Evolutionary conservation across 768 basidiomycete species (phyloP).

Genomic region (Mycena maculata): DNA sequence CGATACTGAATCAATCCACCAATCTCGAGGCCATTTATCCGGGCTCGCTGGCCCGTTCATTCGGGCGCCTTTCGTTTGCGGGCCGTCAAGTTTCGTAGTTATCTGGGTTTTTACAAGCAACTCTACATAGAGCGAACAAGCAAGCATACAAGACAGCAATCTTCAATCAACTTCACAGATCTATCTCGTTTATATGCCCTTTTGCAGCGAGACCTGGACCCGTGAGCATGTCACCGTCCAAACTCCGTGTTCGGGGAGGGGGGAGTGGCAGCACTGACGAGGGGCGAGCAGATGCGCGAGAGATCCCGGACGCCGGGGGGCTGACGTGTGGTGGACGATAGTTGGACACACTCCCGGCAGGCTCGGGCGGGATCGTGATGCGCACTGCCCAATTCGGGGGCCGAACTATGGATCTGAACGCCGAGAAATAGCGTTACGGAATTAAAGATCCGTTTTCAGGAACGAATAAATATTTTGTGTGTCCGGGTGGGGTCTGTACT

Average conservation of each 20-base stretch:
- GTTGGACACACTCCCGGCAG: not conserved
- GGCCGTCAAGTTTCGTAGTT: no score
- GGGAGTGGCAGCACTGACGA: no score
- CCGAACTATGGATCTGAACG: not conserved
- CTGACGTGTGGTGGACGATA: slow-evolving; percentile 1
- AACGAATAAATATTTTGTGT: not conserved
- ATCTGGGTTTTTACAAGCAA: slow-evolving; percentile 3
- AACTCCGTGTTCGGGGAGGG: slow-evolving; percentile 17
- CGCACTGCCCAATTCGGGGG: not conserved
- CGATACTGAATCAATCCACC: no score
- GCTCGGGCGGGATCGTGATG: not conserved
- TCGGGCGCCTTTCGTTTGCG: no score
- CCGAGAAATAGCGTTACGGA: not conserved
- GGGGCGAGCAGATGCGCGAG: not conserved
- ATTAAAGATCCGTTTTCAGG: not conserved
- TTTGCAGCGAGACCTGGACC: slow-evolving; percentile 10
- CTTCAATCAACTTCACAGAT: slow-evolving; percentile 13
- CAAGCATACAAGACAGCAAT: slow-evolving; percentile 22
- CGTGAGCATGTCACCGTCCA: slow-evolving; percentile 27
- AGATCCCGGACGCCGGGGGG: not conserved
- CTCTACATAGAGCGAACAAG: slow-evolving; percentile 5
- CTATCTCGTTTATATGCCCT: slow-evolving; percentile 26
- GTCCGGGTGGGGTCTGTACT: not conserved
- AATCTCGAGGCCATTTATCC: no score
- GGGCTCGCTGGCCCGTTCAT: no score